phyloP scores from a whole-genome alignment of 2,329 filamentous ascomycete genomes.

The Arthrobotrys iridis region DNA sequence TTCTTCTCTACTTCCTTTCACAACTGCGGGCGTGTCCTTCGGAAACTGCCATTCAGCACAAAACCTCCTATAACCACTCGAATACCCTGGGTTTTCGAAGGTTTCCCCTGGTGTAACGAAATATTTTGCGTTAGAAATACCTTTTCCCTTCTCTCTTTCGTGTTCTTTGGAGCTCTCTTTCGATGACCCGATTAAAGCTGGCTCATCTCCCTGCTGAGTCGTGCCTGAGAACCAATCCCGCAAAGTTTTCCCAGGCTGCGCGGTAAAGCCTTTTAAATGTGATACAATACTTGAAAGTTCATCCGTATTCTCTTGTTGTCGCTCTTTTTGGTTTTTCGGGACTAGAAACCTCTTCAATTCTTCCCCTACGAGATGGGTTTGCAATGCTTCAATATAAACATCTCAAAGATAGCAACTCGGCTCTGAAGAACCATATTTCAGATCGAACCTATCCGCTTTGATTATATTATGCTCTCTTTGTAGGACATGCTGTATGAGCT shows the following conservation, averaged over 20 bases:
- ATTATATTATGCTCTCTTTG: neutral
- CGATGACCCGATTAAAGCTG: too few relatives aligned
- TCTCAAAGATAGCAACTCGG: constrained; percentile 36
- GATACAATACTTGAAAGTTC: constrained; percentile 23
- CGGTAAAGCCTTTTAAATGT: constrained; percentile 25
- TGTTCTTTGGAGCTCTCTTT: neutral
- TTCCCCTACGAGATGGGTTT: neutral
- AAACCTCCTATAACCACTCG: constrained; percentile 2
- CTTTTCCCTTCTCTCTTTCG: neutral
- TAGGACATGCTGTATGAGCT: constrained; percentile 4
- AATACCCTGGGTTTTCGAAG: constrained; percentile 2
- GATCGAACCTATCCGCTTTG: neutral
- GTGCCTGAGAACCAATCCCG: constrained; percentile 18
- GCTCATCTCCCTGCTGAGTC: neutral
- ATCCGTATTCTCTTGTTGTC: neutral
- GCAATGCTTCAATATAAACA: constrained; percentile 11
- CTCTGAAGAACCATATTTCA: constrained; percentile 20
- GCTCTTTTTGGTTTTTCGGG: neutral
- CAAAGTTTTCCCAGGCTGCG: constrained; percentile 22
- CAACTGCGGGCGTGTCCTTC: neutral
- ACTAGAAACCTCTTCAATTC: neutral
- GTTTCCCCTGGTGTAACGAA: neutral
- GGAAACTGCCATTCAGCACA: constrained; percentile 22
- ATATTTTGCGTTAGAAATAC: neutral
- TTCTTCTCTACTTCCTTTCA: constrained; percentile 3